These are phyloP conservation scores for Cordyceps tenuipes DNA, from an alignment of 2,329 filamentous ascomycete genomes.

Conservation along the genomic window DNA sequence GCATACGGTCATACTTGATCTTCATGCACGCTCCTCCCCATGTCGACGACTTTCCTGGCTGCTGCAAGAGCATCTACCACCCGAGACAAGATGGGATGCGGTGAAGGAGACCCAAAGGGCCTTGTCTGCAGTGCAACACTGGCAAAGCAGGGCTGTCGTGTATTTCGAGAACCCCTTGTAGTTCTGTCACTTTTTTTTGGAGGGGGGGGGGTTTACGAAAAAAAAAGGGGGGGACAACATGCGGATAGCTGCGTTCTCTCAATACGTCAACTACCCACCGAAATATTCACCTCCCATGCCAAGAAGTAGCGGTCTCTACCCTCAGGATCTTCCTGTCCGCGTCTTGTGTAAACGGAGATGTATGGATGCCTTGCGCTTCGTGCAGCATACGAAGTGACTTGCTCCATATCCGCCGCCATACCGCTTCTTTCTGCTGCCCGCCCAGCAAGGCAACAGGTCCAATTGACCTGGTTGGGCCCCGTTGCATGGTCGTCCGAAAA, in stretches of 20 bases:
- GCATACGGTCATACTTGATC: neutral
- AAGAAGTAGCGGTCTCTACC: neutral
- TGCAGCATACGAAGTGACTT: neutral
- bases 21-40: neutral
- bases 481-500: neutral
- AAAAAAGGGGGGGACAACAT: neutral
- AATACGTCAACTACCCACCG: neutral
- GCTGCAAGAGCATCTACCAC: neutral
- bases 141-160: neutral
- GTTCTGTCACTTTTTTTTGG: neutral
- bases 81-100: constrained; percentile 5
- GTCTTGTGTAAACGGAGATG: neutral
- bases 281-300: neutral
- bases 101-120: neutral
- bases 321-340: neutral
- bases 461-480: too few species aligned
- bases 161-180: neutral
- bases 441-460: neutral
- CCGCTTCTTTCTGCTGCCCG: neutral
- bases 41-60: neutral
- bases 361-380: neutral
- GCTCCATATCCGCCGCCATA: neutral
- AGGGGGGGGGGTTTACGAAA: neutral
- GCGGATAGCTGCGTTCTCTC: neutral
- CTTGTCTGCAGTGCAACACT: neutral